A percentile compares a stretch with the other conserved stretches of the same genome.
phyloP scores from a whole-genome alignment of 1,139 yeast genomes.

The Magnusiomyces paraingens region DNA sequence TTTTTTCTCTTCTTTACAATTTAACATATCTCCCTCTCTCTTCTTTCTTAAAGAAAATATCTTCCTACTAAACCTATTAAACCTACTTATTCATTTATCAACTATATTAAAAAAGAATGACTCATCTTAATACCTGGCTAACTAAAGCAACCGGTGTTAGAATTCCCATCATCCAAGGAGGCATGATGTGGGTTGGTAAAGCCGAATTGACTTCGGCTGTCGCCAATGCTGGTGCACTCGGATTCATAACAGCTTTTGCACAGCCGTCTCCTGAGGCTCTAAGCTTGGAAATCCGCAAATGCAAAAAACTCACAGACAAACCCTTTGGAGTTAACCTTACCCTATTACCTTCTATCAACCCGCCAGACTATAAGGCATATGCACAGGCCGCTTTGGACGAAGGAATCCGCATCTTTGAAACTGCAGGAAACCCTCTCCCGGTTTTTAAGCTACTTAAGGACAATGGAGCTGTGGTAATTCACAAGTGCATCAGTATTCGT shows the following conservation, averaged over 20 bases:
- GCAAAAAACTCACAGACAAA: constrained; percentile 23
- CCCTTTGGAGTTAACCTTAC: constrained; percentile 36
- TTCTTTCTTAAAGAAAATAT: background rate
- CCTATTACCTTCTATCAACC: constrained; percentile 32
- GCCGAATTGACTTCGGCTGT: constrained; percentile 34
- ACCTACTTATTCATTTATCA: background rate
- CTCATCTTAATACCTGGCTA: constrained; percentile 29
- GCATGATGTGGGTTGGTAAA: constrained; percentile 32
- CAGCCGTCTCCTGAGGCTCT: constrained; percentile 32
- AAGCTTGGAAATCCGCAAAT: constrained; percentile 27
- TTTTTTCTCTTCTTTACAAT: too few species aligned
- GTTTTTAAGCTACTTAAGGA: constrained; percentile 22
- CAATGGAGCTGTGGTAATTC: constrained; percentile 27
- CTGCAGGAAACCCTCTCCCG: constrained; percentile 33
- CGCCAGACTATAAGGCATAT: constrained; percentile 32
- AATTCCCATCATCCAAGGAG: constrained; percentile 35
- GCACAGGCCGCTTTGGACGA: constrained; percentile 34
- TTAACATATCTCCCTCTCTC: background rate
- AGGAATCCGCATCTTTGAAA: constrained; percentile 33
- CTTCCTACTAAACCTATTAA: background rate
- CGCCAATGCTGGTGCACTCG: constrained; percentile 35
- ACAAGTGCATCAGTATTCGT: constrained; percentile 31
- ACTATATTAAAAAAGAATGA: constrained; percentile 3
- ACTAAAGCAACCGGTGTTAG: constrained; percentile 32
- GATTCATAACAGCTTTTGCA: constrained; percentile 33